These are phyloP conservation scores for Aspergillus aculeatus DNA, from an alignment of 2,329 filamentous ascomycete species.

Conservation along the genomic window DNA sequence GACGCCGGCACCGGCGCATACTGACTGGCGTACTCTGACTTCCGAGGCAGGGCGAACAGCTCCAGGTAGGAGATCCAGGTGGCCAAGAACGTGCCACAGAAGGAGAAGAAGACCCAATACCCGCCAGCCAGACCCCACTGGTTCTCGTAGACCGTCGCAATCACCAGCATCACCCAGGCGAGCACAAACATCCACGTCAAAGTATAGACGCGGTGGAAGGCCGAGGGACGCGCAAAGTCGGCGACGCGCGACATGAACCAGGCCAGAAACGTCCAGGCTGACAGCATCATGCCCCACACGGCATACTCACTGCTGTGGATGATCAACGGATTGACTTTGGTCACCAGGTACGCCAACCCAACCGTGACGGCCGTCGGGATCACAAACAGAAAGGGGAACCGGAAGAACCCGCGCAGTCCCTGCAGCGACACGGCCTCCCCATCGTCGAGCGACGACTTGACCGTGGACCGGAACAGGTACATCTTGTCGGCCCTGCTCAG, in stretches of 20 bases:
- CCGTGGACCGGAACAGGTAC: slow-evolving; percentile 76
- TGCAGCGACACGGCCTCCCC: slow-evolving; percentile 64
- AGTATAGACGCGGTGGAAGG: slow-evolving; percentile 77
- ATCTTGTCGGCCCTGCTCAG: slow-evolving; percentile 74
- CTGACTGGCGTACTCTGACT: slow-evolving; percentile 65
- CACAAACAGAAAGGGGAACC: slow-evolving; percentile 73
- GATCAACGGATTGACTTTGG: slow-evolving; percentile 84
- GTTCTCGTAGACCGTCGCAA: slow-evolving; percentile 72
- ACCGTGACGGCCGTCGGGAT: slow-evolving; percentile 68
- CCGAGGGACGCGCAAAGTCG: slow-evolving; percentile 77
- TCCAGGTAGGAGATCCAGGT: slow-evolving; percentile 75
- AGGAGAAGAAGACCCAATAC: slow-evolving; percentile 79
- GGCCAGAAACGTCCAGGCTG: slow-evolving; percentile 73
- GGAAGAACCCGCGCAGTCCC: slow-evolving; percentile 78
- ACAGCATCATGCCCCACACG: slow-evolving; percentile 84
- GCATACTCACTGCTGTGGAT: slow-evolving; percentile 86
- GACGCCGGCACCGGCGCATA: slow-evolving; percentile 43
- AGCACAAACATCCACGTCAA: slow-evolving; percentile 80
- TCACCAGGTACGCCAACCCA: slow-evolving; percentile 70
- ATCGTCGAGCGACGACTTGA: slow-evolving; percentile 59
- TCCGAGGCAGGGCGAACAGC: slow-evolving; percentile 71
- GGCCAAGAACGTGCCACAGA: slow-evolving; percentile 71
- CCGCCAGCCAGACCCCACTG: slow-evolving; percentile 70
- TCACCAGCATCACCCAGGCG: slow-evolving; percentile 70
- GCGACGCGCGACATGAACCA: slow-evolving; percentile 82